phyloP scores from a whole-genome alignment of 192 early-diverging fungal genomes.

The Backusella circina region DNA sequence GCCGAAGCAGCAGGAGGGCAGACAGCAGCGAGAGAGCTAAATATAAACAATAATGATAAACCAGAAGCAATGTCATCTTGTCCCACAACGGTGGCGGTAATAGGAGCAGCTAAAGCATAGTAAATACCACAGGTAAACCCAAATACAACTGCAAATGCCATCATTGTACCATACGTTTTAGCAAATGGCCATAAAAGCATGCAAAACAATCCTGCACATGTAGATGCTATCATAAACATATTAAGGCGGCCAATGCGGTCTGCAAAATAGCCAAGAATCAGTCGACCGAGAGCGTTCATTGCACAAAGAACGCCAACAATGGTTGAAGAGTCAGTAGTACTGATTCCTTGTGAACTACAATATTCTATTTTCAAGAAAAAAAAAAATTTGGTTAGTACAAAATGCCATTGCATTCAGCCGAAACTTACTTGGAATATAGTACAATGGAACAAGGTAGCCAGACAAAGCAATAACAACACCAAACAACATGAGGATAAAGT shows the following conservation, averaged over 20 bases:
- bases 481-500: conserved; percentile 30
- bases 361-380: conserved; percentile 13
- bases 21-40: conserved; percentile 6
- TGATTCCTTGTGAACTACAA: conserved; percentile 13
- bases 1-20: conserved; percentile 27
- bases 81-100: conserved; percentile 27
- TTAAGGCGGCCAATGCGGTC: conserved; percentile 32
- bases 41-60: conserved; percentile 19
- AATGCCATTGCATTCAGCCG: not conserved
- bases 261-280: conserved; percentile 22
- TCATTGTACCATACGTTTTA: conserved; percentile 10
- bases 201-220: conserved; percentile 18
- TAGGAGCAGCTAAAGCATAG: conserved; percentile 28
- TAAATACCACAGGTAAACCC: conserved; percentile 30
- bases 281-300: conserved; percentile 24
- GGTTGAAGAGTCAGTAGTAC: conserved; percentile 1
- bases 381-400: not conserved
- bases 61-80: conserved; percentile 21
- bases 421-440: conserved; percentile 37
- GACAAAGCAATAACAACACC: conserved; percentile 25
- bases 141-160: conserved; percentile 29
- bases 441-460: conserved; percentile 42
- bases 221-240: conserved; percentile 15
- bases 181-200: conserved; percentile 29
- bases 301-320: conserved; percentile 21